A percentile compares a stretch with the other conserved stretches of the same genome.
phyloP scores from a whole-genome alignment of 1,284 basidiomycete genomes.

The Cutaneotrichosporon spelunceum region DNA sequence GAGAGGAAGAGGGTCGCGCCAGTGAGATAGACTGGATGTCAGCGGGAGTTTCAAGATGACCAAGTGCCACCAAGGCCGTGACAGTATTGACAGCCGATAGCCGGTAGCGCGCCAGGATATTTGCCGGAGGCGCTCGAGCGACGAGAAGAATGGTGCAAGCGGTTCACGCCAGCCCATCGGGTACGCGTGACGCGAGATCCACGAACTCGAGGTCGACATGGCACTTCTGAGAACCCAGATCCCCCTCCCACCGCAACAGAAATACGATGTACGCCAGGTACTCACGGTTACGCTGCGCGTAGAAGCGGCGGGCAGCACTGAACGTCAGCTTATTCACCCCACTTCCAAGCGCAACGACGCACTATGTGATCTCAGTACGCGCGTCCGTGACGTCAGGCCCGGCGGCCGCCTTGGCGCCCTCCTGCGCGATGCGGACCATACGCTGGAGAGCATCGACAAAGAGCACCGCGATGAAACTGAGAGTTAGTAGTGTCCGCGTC shows the following conservation, averaged over 20 bases:
- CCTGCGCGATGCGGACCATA: constrained; percentile 75
- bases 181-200: neutral
- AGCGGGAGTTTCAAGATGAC: neutral
- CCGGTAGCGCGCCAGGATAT: neutral
- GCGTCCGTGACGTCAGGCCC: constrained; percentile 63
- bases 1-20: constrained; percentile 92
- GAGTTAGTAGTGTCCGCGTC: neutral
- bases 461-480: constrained; percentile 74
- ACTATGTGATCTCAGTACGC: constrained; percentile 74
- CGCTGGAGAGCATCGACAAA: constrained; percentile 80
- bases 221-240: neutral
- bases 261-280: neutral
- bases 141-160: too few relatives aligned
- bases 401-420: constrained; percentile 63
- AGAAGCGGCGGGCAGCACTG: constrained; percentile 79
- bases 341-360: constrained; percentile 30
- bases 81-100: neutral
- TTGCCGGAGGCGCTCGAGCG: too few relatives aligned
- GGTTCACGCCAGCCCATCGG: neutral
- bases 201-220: neutral
- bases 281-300: constrained; percentile 62
- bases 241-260: neutral
- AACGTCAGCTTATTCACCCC: neutral
- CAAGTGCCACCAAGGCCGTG: neutral
- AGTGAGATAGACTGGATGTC: constrained; percentile 71